phyloP scores from a whole-genome alignment of 73 alveolate genomes.

The Paramecium pentaurelia region DNA sequence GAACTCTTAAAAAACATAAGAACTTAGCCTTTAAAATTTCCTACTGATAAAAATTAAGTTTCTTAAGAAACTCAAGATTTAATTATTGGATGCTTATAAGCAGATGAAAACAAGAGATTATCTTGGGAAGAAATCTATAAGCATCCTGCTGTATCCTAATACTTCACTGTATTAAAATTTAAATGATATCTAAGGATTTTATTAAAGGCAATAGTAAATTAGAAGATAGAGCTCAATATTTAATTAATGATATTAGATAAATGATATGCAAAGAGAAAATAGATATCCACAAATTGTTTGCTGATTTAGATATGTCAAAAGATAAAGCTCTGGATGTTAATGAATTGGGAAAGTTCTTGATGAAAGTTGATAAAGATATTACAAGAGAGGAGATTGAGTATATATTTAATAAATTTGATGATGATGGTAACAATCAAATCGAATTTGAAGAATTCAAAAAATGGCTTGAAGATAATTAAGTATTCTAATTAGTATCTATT shows the following conservation, averaged over 20 bases:
- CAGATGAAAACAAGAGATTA: conserved; percentile 56
- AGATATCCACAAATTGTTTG: conserved; percentile 48
- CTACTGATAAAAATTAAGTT: neutral
- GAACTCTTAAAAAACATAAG: conserved; percentile 12
- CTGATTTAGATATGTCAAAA: conserved; percentile 56
- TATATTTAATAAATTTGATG: conserved; percentile 61
- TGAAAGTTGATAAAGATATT: conserved; percentile 44
- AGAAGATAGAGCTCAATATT: conserved; percentile 58
- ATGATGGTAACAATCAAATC: conserved; percentile 55
- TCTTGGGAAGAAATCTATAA: conserved; percentile 58
- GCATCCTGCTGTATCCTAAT: conserved; percentile 51
- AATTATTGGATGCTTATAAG: conserved; percentile 39
- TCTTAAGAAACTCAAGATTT: conserved; percentile 47
- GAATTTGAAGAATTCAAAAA: conserved; percentile 61
- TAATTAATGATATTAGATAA: conserved; percentile 59
- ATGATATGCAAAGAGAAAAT: conserved; percentile 51
- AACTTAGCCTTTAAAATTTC: conserved; percentile 19
- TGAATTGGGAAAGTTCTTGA: conserved; percentile 52
- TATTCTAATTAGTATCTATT: neutral
- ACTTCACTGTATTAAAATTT: neutral
- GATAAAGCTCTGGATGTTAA: conserved; percentile 53
- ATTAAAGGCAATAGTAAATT: conserved; percentile 25
- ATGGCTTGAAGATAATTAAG: conserved; percentile 57
- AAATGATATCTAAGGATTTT: conserved; percentile 3
- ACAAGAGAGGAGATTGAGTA: conserved; percentile 60